Base-by-base conservation (phyloP, 148 eudicot genomes). In the Pharnaceum exiguum region DNA sequence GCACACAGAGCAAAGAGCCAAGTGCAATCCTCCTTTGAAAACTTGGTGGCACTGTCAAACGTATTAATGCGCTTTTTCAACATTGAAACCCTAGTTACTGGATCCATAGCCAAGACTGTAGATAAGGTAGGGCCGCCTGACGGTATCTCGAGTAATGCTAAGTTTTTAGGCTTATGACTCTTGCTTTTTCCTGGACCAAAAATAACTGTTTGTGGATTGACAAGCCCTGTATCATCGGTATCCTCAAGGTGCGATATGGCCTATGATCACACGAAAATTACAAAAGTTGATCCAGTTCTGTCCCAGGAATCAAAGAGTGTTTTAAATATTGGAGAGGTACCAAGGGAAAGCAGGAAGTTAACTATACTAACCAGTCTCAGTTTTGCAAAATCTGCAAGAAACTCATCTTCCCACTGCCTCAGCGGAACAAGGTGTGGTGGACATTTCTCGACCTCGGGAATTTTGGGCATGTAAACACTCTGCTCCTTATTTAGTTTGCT, bases 1-100 rank as follows among this genome's bases (percentile, higher is more conserved):
- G 79, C 89, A 65, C 90, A 88, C 2, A 93, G 86, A 59, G 86
- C 90, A 76, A 83, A 93, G 3, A 93, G 68, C 98, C 98, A 93
- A 46, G 62, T 64, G 54, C 82, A 75, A 29, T 88, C 90, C 11
- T 73, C 55, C 55, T 66, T 76, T 3, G 83, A 63, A 46, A 88
- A 35, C 46, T 17, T 55, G 59, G 59, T 74, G 57, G 62, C 57
- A 19, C 40, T 69, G 72, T 77, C 77, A 5, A 76, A 66, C 42
- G 60, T 40, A 21, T 32, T 50, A 72, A 93, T 81, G 19, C 81
- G 81, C 60, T 37, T 87, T 63, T 71, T 81, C 58, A 93, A 68
- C 77, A 62, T 66, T 11, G 73, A 61, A 15, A 71, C 75, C 73
- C 96, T 78, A 42, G 82, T 74, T 23, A 79, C 84, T 0, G 77